These are phyloP conservation scores for Bocquillonia castaneifolia DNA, from an alignment of 441 rosid species.

Conservation along the genomic window DNA sequence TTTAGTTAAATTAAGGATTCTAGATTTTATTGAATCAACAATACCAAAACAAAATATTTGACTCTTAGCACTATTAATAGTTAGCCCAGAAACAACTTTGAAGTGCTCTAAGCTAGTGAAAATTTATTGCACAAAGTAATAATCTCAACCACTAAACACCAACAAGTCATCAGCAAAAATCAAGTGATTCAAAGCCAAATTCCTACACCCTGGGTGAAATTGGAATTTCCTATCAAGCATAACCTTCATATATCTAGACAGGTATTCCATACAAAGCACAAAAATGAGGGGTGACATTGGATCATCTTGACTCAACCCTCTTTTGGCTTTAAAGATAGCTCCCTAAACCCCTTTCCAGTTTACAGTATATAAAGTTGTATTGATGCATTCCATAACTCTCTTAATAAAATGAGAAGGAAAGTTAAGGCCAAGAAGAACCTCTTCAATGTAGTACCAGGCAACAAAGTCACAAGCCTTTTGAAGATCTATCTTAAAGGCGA, in stretches of 20 bases:
- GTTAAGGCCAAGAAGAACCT: too few relatives aligned
- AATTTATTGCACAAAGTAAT: background rate
- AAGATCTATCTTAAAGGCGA: too few relatives aligned
- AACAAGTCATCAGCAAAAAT: background rate
- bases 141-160: background rate
- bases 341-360: too few relatives aligned
- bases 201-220: background rate
- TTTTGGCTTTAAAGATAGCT: too few relatives aligned
- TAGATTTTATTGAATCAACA: background rate
- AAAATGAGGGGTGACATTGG: too few relatives aligned
- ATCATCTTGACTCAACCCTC: too few relatives aligned
- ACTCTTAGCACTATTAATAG: background rate
- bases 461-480: too few relatives aligned
- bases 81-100: background rate
- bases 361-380: too few relatives aligned
- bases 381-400: too few relatives aligned
- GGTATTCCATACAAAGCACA: background rate
- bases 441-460: too few relatives aligned
- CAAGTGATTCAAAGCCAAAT: background rate
- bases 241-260: background rate
- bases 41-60: background rate
- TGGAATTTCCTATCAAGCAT: background rate
- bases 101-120: background rate
- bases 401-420: too few relatives aligned
- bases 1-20: background rate